phyloP scores from a whole-genome alignment of 2,329 filamentous ascomycete genomes.

The Endothia cerciana region DNA sequence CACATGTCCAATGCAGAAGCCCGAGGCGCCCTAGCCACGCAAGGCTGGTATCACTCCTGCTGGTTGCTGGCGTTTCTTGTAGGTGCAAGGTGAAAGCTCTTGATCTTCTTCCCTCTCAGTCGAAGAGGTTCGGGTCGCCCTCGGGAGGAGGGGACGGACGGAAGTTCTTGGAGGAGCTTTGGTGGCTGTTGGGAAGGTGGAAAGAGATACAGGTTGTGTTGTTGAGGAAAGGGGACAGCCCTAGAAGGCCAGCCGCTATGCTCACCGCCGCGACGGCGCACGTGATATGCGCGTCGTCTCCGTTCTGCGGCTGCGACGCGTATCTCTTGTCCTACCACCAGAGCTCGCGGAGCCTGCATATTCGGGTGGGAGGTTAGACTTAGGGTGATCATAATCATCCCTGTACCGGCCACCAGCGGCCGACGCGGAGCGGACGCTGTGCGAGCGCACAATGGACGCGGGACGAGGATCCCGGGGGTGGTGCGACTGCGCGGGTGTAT shows the following conservation, averaged over 20 bases:
- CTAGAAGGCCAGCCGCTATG: slow-evolving; percentile 6
- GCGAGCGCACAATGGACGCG: slow-evolving; percentile 20
- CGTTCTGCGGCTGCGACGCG: slow-evolving; percentile 35
- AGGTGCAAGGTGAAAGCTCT: slow-evolving; percentile 3
- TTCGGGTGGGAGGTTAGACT: slow-evolving; percentile 28
- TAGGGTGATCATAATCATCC: slow-evolving; percentile 28
- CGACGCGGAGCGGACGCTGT: slow-evolving; percentile 19
- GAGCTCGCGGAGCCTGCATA: slow-evolving; percentile 42
- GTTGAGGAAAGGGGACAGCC: slow-evolving; percentile 12
- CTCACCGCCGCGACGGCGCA: slow-evolving; percentile 27
- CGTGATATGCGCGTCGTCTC: slow-evolving; percentile 29
- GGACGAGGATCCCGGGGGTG: slow-evolving; percentile 14
- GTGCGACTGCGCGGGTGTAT: slow-evolving; percentile 24
- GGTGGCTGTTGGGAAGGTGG: slow-evolving; percentile 25
- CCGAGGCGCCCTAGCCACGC: slow-evolving; percentile 12
- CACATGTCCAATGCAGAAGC: slow-evolving; percentile 13
- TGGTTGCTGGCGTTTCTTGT: slow-evolving; percentile 10
- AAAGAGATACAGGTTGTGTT: slow-evolving; percentile 21
- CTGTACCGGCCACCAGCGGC: slow-evolving; percentile 17
- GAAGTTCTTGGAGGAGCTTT: slow-evolving; percentile 13
- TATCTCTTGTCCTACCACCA: slow-evolving; percentile 46
- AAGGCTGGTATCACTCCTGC: neutral
- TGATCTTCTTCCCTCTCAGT: slow-evolving; percentile 25
- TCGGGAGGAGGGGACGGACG: slow-evolving; percentile 29
- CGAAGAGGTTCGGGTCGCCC: slow-evolving; percentile 27